A percentile compares a stretch with the other conserved stretches of the same genome.
These are phyloP conservation scores for Abelmoschus esculentus DNA, from an alignment of 345 rosid genomes.

Conservation along the genomic window DNA sequence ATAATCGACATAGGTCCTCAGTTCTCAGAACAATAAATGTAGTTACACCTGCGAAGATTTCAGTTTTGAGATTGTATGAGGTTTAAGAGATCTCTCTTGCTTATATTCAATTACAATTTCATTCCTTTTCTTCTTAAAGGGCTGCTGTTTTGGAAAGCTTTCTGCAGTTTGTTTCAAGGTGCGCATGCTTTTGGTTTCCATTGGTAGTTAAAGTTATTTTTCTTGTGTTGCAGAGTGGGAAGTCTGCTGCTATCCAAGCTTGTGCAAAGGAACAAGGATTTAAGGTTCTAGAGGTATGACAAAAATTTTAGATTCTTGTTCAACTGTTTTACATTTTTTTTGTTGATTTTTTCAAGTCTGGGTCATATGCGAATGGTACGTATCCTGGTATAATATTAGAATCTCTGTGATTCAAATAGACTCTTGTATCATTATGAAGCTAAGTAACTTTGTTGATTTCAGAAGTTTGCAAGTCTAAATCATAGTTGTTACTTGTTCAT, in stretches of 20 bases:
- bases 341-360: background rate
- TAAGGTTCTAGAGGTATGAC: conserved; percentile 69
- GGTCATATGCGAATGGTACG: background rate
- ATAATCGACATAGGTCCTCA: background rate
- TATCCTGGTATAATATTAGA: background rate
- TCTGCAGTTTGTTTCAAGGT: background rate
- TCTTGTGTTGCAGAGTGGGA: conserved; percentile 69
- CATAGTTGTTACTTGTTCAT: background rate
- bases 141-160: background rate
- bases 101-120: background rate
- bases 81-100: background rate
- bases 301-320: conserved; percentile 14
- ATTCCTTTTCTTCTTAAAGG: background rate
- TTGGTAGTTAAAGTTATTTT: background rate
- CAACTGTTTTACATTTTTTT: background rate
- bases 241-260: conserved; percentile 84
- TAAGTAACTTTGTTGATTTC: background rate
- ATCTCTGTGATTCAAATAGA: background rate
- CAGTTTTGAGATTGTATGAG: background rate
- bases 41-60: conserved; percentile 5
- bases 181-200: conserved; percentile 9
- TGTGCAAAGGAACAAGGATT: conserved; percentile 92
- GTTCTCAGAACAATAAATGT: background rate
- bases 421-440: background rate
- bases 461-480: background rate